A percentile compares a stretch with the other conserved stretches of the same genome.
phyloP scores from a whole-genome alignment of 352 stramenopile species.

The Chrysophaeum taylorii region DNA sequence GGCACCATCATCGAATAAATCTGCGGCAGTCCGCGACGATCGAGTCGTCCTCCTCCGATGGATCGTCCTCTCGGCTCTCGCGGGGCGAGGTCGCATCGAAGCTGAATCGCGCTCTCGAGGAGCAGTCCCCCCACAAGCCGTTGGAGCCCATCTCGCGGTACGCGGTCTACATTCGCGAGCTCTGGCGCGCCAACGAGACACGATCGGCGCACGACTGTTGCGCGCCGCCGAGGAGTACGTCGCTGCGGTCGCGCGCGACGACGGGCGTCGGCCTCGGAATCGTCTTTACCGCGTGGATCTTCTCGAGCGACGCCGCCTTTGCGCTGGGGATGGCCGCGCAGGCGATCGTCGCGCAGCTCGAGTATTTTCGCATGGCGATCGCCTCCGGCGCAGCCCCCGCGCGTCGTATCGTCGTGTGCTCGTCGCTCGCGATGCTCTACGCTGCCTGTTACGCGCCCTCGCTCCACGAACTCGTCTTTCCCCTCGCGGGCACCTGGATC shows the following conservation, averaged over 20 bases:
- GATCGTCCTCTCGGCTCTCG: no score
- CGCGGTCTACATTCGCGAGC: not conserved
- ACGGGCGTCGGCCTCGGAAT: slow-evolving; percentile 38
- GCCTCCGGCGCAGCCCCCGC: slow-evolving; percentile 54
- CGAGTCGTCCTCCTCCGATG: no score
- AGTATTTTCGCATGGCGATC: slow-evolving; percentile 69
- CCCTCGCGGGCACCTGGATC: slow-evolving; percentile 27
- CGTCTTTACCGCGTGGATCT: slow-evolving; percentile 46
- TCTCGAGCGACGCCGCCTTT: slow-evolving; percentile 53
- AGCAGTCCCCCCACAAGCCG: no score
- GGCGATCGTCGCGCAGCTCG: slow-evolving; percentile 46
- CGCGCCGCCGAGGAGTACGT: not conserved
- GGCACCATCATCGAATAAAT: no score
- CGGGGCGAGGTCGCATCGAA: no score
- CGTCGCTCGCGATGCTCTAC: slow-evolving; percentile 53
- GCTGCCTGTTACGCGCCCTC: slow-evolving; percentile 22
- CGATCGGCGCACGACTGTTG: not conserved
- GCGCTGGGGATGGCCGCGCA: slow-evolving; percentile 52
- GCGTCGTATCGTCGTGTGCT: slow-evolving; percentile 47
- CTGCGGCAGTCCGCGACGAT: no score
- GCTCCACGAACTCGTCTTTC: slow-evolving; percentile 23
- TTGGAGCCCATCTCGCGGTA: no score
- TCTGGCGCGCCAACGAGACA: not conserved
- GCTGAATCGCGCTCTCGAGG: no score
- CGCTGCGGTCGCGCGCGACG: not conserved